A percentile compares a stretch with the other conserved stretches of the same genome.
Conservation (phyloP, 208 protist species). For the Naegleria lovaniensis region DNA sequence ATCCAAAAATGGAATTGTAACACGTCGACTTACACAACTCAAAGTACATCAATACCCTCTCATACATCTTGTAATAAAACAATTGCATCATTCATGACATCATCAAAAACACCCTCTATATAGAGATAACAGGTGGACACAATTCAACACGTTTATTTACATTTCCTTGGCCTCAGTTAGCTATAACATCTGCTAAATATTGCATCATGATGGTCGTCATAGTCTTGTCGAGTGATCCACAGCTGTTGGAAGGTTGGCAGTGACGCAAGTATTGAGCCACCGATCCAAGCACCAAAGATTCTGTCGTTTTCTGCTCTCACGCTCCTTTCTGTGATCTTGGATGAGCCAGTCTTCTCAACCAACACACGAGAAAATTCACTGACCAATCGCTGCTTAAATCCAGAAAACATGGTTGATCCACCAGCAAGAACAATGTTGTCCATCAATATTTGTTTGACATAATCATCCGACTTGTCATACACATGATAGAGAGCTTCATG, state of each 20-base stretch:
- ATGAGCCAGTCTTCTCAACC: neutral
- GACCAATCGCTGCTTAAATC: neutral
- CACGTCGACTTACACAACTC: too few species aligned
- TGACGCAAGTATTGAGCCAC: conserved; percentile 65
- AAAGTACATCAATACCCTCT: too few species aligned
- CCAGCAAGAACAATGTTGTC: conserved; percentile 8
- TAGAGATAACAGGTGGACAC: too few species aligned
- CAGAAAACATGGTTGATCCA: neutral
- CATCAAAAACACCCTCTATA: too few species aligned
- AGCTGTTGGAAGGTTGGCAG: conserved; percentile 51
- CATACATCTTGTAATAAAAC: too few species aligned
- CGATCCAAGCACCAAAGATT: conserved; percentile 65
- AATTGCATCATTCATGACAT: too few species aligned
- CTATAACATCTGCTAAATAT: neutral
- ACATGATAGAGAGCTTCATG: conserved; percentile 3
- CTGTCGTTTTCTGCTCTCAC: conserved; percentile 40
- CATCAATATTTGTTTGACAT: neutral
- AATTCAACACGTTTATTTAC: too few species aligned
- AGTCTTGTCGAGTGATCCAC: conserved; percentile 3
- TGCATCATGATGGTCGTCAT: neutral
- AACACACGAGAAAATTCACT: neutral
- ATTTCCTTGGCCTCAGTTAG: neutral
- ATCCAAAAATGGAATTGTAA: too few species aligned
- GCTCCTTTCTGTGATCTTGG: neutral
- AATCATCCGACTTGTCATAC: conserved; percentile 14